Base-by-base conservation (phyloP, 371 early-diverging fungal genomes). In the Actinomucor elegans region DNA sequence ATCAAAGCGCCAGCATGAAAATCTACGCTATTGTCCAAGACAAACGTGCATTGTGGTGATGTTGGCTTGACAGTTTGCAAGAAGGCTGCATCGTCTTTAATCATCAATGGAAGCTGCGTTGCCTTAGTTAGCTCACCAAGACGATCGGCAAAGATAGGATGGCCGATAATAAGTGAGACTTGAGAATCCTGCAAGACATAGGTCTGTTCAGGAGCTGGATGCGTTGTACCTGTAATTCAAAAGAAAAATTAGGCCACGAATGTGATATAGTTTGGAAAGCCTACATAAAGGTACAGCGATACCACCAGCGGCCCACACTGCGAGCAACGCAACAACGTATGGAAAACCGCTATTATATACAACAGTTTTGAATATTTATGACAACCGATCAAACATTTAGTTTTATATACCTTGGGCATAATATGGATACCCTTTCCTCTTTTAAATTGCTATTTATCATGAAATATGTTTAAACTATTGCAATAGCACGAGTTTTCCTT, bases 291-390 rank as follows among this genome's bases (percentile, higher is more conserved):
- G 94, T 15, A 94, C 92, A 2, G 86, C 86, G 4, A 89, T 75
- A 12, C 87, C 90, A 8, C 88, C 88, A 9, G 84, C 75, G 5
- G 85, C 83, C 94, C 94, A 94, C 34, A 86, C 67, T 8, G 85
- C 81, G 83, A 88, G 91, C 62, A 89, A 89, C 12, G 77, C 62
- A 4, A 80, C 83, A 6, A 86, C 87, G 63, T 90, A 91, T 18
- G 82, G 75, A 67, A 85, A 91, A 28, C 81, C 77, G 48, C 80
- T 77, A 46, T 2, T 50, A 10, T n/a, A n/a, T n/a, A n/a, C n/a
- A n/a, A n/a, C n/a, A n/a, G n/a, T n/a, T n/a, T n/a, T n/a, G n/a
- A n/a, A n/a, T n/a, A n/a, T n/a, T n/a, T n/a, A n/a, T n/a, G n/a
- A n/a, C n/a, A n/a, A n/a, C n/a, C n/a, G n/a, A n/a, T n/a, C n/a